Evolutionary conservation across 768 basidiomycete species (phyloP), one percentile per base, ranked within the genome.

Genomic region (Rhodotorula taiwanensis): DNA sequence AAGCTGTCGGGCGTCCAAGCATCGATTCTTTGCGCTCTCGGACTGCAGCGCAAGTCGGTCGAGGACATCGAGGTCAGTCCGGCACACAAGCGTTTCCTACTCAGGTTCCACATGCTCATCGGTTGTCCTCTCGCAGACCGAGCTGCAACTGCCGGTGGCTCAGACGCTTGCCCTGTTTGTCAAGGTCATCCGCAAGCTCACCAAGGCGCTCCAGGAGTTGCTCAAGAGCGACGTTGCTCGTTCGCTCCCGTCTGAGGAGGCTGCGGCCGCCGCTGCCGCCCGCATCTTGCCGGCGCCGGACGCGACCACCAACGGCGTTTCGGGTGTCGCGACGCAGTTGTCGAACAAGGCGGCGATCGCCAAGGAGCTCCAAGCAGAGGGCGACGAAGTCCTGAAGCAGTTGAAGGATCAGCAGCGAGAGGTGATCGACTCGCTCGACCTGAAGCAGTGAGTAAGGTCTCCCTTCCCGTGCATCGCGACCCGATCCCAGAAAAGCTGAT

Each of bases 161-260:
- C 94, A 98, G 75, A 80, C 83, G 4, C 80, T 99, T 11, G 94
- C 94, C 0, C 79, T 97, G 41, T 92, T 99, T 76, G 86, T 85
- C 69, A 98, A 98, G 78, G 79, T 91, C 43, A 78, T 98, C 55
- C 84, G 89, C 68, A 91, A 88, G 75, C 81, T 82, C 14, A 86
- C 84, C 2, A 84, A 79, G 75, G 53, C 77, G 64, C 34, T 70
- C 58, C 64, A 74, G 55, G 70, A 74, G 54, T 52, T 76, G 8
- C 72, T 73, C 31, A 70, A 72, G 57, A 62, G 58, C 36, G 72
- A 70, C 41, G 69, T 67, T 33, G 67, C 54, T 21, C 58, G 62
- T 27, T 56, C 64, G 21, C 60, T 72, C 15, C 69, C 69, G 5
- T 49, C 64, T 23, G 59, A 61, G 39, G 42, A 58, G 9, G 52